phyloP scores from a whole-genome alignment of 2,329 filamentous ascomycete species.

The Pseudocercospora cruenta region DNA sequence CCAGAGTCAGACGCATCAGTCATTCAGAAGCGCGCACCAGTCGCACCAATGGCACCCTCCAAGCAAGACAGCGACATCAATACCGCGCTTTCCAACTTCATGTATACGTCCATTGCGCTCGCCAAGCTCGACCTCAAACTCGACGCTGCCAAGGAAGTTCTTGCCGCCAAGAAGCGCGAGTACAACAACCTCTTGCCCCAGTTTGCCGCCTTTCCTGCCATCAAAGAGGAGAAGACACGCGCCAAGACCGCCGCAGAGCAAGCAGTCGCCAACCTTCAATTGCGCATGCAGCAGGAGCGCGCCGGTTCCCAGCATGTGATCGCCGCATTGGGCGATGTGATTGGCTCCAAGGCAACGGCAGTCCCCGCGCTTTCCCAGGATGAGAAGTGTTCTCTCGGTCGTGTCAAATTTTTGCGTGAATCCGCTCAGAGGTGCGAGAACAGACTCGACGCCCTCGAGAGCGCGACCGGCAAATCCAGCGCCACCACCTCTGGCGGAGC shows the following conservation, averaged over 20 bases:
- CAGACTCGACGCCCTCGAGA: conserved; percentile 3
- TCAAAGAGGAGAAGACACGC: conserved; percentile 17
- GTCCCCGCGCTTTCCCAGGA: neutral
- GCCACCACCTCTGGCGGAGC: neutral
- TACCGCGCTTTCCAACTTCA: neutral
- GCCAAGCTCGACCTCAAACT: neutral
- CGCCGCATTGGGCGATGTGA: neutral
- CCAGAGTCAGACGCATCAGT: neutral
- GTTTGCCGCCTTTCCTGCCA: conserved; percentile 16
- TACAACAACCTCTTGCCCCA: conserved; percentile 1
- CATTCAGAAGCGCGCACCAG: neutral
- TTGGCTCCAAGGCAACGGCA: neutral
- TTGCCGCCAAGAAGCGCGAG: conserved; percentile 5
- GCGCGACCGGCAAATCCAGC: neutral
- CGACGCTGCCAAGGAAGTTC: neutral
- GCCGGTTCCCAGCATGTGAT: neutral
- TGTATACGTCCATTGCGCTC: neutral
- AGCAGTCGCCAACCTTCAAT: conserved; percentile 6
- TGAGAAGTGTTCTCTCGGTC: neutral
- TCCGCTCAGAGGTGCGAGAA: neutral
- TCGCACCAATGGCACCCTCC: neutral
- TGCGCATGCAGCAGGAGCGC: conserved; percentile 1
- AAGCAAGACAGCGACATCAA: neutral
- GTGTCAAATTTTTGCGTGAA: neutral
- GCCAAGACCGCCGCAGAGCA: conserved; percentile 3